Evolutionary conservation across 2,329 filamentous ascomycete genomes (phyloP).

Genomic region (Aspergillus glaucus): DNA sequence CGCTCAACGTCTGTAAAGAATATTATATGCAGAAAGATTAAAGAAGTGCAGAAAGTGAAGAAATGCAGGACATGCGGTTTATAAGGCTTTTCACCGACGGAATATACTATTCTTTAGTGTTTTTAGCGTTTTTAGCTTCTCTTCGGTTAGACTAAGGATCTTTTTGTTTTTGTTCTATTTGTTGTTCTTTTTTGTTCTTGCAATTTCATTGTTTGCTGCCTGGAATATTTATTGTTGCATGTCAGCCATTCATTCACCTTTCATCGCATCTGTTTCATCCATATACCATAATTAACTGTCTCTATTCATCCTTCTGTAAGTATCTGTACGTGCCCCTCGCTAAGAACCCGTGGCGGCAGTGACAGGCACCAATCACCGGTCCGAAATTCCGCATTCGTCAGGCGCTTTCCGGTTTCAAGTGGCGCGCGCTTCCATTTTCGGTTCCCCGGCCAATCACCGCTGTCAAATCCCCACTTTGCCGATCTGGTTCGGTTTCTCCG

Average conservation of each 20-base stretch:
- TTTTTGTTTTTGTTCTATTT: no score
- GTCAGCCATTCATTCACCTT: not conserved
- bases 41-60: not conserved
- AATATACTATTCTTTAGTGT: not conserved
- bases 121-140: not conserved
- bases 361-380: not conserved
- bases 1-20: not conserved
- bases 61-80: conserved; percentile 3
- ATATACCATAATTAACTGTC: not conserved
- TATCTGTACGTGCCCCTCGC: not conserved
- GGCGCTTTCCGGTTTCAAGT: not conserved
- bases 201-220: not conserved
- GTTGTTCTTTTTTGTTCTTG: no score
- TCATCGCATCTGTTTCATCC: not conserved
- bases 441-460: not conserved
- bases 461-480: not conserved
- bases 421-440: not conserved
- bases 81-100: conserved; percentile 8
- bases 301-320: not conserved
- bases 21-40: no score
- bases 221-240: not conserved
- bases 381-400: not conserved
- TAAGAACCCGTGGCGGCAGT: not conserved
- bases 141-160: no score
- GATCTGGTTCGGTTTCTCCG: not conserved